Base-by-base conservation (phyloP, 108 stramenopile genomes). In the Parmales sp. region DNA sequence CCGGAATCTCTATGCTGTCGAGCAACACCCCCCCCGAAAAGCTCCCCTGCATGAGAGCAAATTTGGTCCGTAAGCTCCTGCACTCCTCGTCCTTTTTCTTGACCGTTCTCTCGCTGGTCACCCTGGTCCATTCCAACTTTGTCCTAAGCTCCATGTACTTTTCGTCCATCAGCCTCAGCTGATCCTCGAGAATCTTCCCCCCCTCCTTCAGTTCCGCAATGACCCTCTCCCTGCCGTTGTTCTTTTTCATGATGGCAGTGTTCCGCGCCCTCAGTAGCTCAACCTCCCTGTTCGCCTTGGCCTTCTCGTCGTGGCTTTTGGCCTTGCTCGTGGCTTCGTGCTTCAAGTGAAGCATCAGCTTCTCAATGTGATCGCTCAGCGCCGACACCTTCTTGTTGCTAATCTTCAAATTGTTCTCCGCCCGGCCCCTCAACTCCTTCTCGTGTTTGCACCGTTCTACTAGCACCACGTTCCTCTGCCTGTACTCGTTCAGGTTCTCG, bases 81-180 rank as follows among this genome's bases (percentile, higher is more conserved):
- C 69, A 18, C 46, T 80, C 79, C 20, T 51, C 39, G 0, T 76
- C 49, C 26, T 74, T 80, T 25, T 70, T 63, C 66, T 72, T 72
- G 41, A 76, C 28, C 9, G 75, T 51, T 29, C 46, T 75, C 36
- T 38, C 45, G 18, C 68, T 79, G 31, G 72, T 71, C 0, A 64
- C n/a, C 22, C 84, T 45, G 13, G 78, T 82, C 84, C 84, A 87
- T 64, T 87, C 88, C 13, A 89, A 69, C 69, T 88, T 90, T 37
- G 69, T 74, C 28, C 86, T 48, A 4, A 90, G 75, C 49, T 88
- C 85, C 64, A 83, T 68, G 69, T 83, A 88, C 72, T 87, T 88
- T 39, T 83, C 78, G 45, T 90, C 85, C 87, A 90, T 87, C 13
- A 85, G 74, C 22, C 78, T 78, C 38, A 86, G 78, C 63, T 90